These are phyloP conservation scores for Penicillium robsamsonii DNA, from an alignment of 495 filamentous ascomycete genomes.

Conservation along the genomic window DNA sequence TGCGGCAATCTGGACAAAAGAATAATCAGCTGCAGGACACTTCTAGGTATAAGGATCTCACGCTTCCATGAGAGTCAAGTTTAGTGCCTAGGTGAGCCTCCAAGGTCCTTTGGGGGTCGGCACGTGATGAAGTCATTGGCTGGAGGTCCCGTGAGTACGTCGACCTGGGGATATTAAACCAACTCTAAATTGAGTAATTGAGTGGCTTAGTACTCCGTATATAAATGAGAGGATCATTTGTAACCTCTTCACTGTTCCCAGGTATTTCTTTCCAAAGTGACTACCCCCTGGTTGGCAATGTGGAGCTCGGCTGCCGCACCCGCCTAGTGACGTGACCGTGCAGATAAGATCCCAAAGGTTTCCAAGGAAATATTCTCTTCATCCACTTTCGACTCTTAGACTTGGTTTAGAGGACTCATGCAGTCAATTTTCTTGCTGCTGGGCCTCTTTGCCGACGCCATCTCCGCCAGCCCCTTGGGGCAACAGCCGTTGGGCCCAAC, in stretches of 20 bases:
- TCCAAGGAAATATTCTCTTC: not conserved
- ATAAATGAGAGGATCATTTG: no score
- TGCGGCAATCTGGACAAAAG: no score
- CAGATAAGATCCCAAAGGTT: not conserved
- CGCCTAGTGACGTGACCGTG: slow-evolving; percentile 10
- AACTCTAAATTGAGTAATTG: no score
- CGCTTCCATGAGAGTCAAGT: no score
- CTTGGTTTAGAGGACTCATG: slow-evolving; percentile 17
- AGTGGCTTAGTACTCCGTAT: no score
- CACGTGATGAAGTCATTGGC: not conserved
- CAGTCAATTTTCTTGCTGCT: slow-evolving; percentile 21
- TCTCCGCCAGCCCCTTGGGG: slow-evolving; percentile 14
- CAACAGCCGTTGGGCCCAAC: slow-evolving; percentile 21
- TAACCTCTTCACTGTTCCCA: no score
- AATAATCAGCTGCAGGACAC: no score
- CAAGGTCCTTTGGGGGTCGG: not conserved
- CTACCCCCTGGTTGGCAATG: not conserved
- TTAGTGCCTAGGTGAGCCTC: not conserved
- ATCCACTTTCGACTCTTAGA: not conserved
- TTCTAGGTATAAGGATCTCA: no score
- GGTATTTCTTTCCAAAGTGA: not conserved
- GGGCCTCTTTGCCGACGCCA: slow-evolving; percentile 17
- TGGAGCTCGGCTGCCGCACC: slow-evolving; percentile 5
- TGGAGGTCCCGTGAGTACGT: not conserved
- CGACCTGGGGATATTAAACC: not conserved